Base-by-base conservation (phyloP, 78 protist species). In the Chrysochromulina tobinii region DNA sequence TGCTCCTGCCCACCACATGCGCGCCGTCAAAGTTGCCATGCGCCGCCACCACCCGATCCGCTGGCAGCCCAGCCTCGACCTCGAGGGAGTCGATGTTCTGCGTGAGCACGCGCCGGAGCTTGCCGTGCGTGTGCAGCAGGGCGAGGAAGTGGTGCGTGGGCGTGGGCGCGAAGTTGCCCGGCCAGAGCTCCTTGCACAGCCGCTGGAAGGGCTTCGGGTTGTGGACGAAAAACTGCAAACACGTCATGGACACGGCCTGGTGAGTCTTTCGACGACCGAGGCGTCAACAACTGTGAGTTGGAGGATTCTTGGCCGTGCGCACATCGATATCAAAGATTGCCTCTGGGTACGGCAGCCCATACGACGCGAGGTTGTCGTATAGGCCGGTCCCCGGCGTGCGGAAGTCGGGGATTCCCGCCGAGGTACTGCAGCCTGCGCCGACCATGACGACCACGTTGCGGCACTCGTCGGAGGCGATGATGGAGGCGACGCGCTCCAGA, bases 21-120 rank as follows among this genome's bases (percentile, higher is more conserved):
- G 84, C 59, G 11, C 84, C 57, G 38, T 17, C 64, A n/a, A 89
- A 89, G 38, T 67, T 25, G 89, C 94, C 95, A 85, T 93, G 95
- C 72, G 72, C 72, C 25, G 72, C 72, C 61, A 89, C 58, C 79
- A 59, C 68, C 15, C 90, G 0, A 8, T 85, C 48, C 18, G 21
- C 7, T 4, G 5, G 18, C n/a, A 79, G 23, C 20, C 94, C 94
- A 1, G 93, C 92, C 17, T n/a, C 92, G 61, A 1, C 58, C 75
- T 93, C 94, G 23, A 93, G 81, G 3, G 75, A 53, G 79, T 93
- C 95, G 51, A 93, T 93, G 87, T 93, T 93, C n/a, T 93, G 95
- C 27, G 95, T 85, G 91, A 88, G 90, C 61, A 38, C 11, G 15
- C 95, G 87, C 18, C 9, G 81, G 3, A 93, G 90, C 66, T 64